Conservation (phyloP, 176 grass and related monocot species). For the Oryza officinalis region DNA sequence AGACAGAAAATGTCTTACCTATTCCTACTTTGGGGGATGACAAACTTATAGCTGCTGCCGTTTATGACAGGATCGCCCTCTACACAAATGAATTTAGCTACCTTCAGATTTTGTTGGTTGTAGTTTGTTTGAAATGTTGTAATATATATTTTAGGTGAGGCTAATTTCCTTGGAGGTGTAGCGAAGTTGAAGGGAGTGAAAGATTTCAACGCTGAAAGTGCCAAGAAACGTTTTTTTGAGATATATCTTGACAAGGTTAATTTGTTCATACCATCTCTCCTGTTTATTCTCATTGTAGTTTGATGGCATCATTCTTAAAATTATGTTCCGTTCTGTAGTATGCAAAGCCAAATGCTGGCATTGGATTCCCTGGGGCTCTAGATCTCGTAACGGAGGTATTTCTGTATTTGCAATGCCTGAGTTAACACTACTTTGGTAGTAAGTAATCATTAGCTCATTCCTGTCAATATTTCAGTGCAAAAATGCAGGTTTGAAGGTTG, state of each 20-base stretch:
- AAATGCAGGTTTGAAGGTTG: slow-evolving; percentile 79
- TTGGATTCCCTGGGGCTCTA: slow-evolving; percentile 90
- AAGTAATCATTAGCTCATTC: slow-evolving; percentile 17
- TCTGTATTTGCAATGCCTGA: slow-evolving; percentile 43
- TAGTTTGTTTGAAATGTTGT: slow-evolving; percentile 22
- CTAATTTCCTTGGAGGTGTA: slow-evolving; percentile 96
- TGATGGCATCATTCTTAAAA: slow-evolving; percentile 30
- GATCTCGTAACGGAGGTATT: slow-evolving; percentile 88
- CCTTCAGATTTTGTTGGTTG: background rate
- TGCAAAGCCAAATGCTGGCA: slow-evolving; percentile 87
- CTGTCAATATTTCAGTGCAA: slow-evolving; percentile 68
- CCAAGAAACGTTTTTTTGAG: slow-evolving; percentile 84
- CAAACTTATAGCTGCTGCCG: background rate
- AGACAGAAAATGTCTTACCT: background rate
- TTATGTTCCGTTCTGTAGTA: slow-evolving; percentile 55
- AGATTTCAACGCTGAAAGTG: slow-evolving; percentile 68
- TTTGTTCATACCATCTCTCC: background rate
- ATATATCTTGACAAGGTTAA: slow-evolving; percentile 91
- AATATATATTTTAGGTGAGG: slow-evolving; percentile 66
- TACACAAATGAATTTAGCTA: background rate
- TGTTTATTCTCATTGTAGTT: slow-evolving; percentile 17
- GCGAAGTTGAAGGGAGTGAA: slow-evolving; percentile 82
- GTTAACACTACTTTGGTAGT: slow-evolving; percentile 9
- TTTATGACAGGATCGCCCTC: background rate
- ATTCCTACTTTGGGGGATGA: background rate